These are phyloP conservation scores for Geotrichum candidum DNA, from an alignment of 1,139 yeast species.

Conservation along the genomic window DNA sequence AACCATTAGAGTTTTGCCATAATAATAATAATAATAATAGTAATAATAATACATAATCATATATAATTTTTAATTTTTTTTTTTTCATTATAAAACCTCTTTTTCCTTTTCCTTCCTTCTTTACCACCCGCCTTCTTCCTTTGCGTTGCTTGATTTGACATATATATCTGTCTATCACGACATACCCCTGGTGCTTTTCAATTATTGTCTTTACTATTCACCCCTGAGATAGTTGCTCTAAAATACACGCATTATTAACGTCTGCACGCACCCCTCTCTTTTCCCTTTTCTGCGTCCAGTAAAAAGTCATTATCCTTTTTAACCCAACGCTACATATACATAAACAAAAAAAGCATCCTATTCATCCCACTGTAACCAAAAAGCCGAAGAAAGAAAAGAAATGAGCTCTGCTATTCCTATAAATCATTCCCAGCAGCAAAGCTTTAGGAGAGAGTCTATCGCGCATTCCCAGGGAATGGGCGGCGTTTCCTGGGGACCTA, in stretches of 20 bases:
- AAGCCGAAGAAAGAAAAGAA: too few relatives aligned
- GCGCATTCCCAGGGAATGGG: constrained; percentile 98
- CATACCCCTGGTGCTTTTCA: neutral
- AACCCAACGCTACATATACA: neutral
- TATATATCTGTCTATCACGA: neutral
- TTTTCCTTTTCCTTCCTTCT: neutral
- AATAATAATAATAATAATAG: too few relatives aligned
- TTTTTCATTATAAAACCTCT: neutral
- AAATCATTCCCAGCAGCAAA: constrained; percentile 29
- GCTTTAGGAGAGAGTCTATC: constrained; percentile 70
- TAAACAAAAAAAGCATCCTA: neutral
- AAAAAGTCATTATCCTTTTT: too few relatives aligned
- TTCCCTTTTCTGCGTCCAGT: too few relatives aligned
- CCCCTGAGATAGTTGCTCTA: too few relatives aligned
- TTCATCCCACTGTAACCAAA: neutral
- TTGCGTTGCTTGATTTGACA: neutral
- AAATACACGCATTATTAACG: too few relatives aligned
- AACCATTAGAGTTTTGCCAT: neutral
- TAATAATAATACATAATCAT: too few relatives aligned
- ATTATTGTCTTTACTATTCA: too few relatives aligned
- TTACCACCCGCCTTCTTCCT: neutral
- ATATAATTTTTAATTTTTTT: neutral
- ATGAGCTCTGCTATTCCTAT: neutral
- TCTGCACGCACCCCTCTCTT: too few relatives aligned
- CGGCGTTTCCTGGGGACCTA: constrained; percentile 95